Evolutionary conservation across 805 yeast genomes (phyloP), one percentile per base, ranked within the genome.

Genomic region (Ogataea neopini): DNA sequence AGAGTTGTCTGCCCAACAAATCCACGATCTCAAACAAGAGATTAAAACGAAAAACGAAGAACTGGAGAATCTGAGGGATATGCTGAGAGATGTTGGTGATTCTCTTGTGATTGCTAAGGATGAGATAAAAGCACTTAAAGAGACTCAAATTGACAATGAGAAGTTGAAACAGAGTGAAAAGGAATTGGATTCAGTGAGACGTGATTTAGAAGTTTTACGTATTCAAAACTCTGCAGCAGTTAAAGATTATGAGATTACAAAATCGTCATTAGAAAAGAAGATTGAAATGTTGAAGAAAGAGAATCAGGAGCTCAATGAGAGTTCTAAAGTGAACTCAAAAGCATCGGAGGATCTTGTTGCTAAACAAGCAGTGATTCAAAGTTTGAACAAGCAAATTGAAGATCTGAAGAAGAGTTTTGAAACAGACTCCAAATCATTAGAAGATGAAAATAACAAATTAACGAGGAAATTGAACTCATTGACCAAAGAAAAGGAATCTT

Each of bases 91-190:
- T 47, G 74, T 90, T 22, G 97, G 97, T 1, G 79, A 86, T 58
- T 95, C 88, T 42, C 71, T 90, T 6, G 95, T 90, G 1, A 76
- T 78, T 4, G 80, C 89, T 0, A 80, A 77, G 53, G 88, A 85
- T 39, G 68, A 79, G 45, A 43, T 83, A 9, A 62, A 42, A 43
- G 43, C 13, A 30, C 30, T 23, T 6, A 26, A 41, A 19, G 41
- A 37, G 15, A 8, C 10, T 4, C 25, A 15, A 7, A 29, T 26
- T 18, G 9, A 19, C 6, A 47, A 43, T 23, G 25, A 7, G 3
- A 15, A 42, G 11, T 18, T 51, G 40, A 39, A 33, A n/a, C 34
- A 40, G 20, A 35, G 41, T 28, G 46, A 37, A 15, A 48, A 50
- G 19, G 68, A 64, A 39, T 45, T 65, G 15, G 53, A 58, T 9